These are phyloP conservation scores for Thermothelomyces thermophilus DNA, from an alignment of 2,329 filamentous ascomycete species.

Conservation along the genomic window DNA sequence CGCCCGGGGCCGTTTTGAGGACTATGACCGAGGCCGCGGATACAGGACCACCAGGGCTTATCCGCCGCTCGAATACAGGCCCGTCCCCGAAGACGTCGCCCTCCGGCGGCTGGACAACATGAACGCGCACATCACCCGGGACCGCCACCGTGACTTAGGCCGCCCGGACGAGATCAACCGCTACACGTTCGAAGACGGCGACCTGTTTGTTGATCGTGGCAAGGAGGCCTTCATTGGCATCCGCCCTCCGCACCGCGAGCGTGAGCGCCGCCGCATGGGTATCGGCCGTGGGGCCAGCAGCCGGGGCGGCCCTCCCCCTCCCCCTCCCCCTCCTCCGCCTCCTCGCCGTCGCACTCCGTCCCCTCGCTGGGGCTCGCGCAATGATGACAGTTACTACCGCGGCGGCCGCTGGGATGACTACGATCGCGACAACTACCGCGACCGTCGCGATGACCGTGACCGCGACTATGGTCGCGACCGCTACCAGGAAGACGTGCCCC, in stretches of 20 bases:
- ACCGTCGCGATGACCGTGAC: neutral
- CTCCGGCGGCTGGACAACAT: constrained; percentile 57
- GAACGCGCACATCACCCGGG: constrained; percentile 40
- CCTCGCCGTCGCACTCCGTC: constrained; percentile 5
- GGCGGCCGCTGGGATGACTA: neutral
- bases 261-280: constrained; percentile 31
- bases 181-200: constrained; percentile 65
- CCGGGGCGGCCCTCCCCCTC: constrained; percentile 3
- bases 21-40: neutral
- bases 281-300: constrained; percentile 28
- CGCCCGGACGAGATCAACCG: constrained; percentile 55
- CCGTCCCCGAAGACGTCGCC: constrained; percentile 59
- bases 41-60: constrained; percentile 33
- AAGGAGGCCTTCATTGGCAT: constrained; percentile 63
- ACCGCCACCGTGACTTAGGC: constrained; percentile 37
- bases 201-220: constrained; percentile 63
- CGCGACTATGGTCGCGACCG: constrained; percentile 1
- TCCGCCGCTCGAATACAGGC: constrained; percentile 42
- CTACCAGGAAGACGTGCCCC: constrained; percentile 14
- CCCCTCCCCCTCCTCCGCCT: constrained; percentile 3
- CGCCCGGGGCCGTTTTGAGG: constrained; percentile 15
- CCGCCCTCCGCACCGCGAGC: constrained; percentile 51
- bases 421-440: neutral
- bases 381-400: constrained; percentile 6
- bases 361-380: constrained; percentile 8